Base-by-base conservation (phyloP, 768 basidiomycete genomes). In the Leccinum variicolor region DNA sequence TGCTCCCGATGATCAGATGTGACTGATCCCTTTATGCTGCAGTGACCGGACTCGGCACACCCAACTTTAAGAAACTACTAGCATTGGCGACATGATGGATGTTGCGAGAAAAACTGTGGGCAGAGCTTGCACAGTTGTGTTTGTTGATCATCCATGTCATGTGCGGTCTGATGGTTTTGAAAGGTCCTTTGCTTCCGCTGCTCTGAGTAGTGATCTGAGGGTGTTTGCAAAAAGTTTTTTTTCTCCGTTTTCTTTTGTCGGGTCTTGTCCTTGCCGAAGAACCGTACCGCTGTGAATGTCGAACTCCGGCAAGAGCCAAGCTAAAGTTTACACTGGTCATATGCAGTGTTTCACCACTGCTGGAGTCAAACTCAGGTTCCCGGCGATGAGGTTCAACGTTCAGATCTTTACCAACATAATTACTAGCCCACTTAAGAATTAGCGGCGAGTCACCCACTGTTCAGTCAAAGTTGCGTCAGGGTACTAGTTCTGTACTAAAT, bases 41-140 rank as follows among this genome's bases (percentile, higher is more conserved):
- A 80, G 82, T 84, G 10, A 84, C 82, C 47, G 83, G 83, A n/a
- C 66, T 81, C 17, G 83, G 83, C 2, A 83, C 83, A 13, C 82
- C 81, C 3, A 76, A 83, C 65, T 82, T 84, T 59, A 67, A 70
- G n/a, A 76, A 77, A 59, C 62, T 84, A 53, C 75, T 76, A 64
- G 62, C 71, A 2, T 51, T 83, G 58, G 75, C 78, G 4, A 26
- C 69, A 56, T 68, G 52, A 58, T 28, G 11, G 17, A 9, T n/a
- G 39, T n/a, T 41, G 17, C 9, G 36, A n/a, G 17, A 21, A 8
- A 26, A 5, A 36, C 3, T 8, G 9, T 9, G 15, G 23, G 9
- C 21, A 26, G 17, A 1, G 11, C 21, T 23, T 6, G 2, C 4
- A 8, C 21, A 14, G 21, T 19, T 45, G 43, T 45, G 19, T 21